Base-by-base conservation (phyloP, 257 asterid genomes). In the Nyctanthes arbortristis region DNA sequence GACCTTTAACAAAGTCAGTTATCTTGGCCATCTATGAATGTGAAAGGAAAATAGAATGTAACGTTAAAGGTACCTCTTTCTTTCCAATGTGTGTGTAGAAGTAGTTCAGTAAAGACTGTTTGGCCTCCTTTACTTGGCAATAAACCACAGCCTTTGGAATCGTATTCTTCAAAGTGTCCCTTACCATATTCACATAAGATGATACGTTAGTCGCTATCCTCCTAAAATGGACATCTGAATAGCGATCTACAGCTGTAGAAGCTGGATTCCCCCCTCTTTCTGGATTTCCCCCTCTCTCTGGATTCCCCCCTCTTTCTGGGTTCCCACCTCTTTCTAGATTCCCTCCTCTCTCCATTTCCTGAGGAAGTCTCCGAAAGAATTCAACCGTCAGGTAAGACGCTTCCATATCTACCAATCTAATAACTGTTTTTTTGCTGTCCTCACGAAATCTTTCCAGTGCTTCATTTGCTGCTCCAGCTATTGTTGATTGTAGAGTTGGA, bases 121-220 rank as follows among this genome's bases (percentile, higher is more conserved):
- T 92, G 68, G 96, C 94, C 78, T 89, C 92, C 87, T 81, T 88
- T 40, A 92, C 98, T 84, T 92, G 98, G 80, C 98, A 92, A 70
- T 80, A 77, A 61, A 92, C 98, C 72, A 88, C 96, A 16, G 98
- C 98, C 76, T 92, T 89, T 0, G 98, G 98, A 67, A 92, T 86
- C 0, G 94, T 78, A 79, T 79, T 88, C 82, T 74, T 88, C 55
- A 89, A 87, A 7, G 87, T 88, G 11, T 84, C 96, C 0, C 89
- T 82, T 18, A 92, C 84, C 98, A 92, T 89, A 59, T 65, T 64
- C 52, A 92, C 69, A 65, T 92, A 92, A 13, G 98, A 88, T 40
- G 92, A 88, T 32, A 92, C 96, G 55, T 92, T 92, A 61, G 92
- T 89, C 28, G 89, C 98, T 63, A 92, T 92, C 84, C 94, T 81